Evolutionary conservation across 2,329 filamentous ascomycete genomes (phyloP), one percentile per base, ranked within the genome.

Genomic region (Sporothrix humicola): DNA sequence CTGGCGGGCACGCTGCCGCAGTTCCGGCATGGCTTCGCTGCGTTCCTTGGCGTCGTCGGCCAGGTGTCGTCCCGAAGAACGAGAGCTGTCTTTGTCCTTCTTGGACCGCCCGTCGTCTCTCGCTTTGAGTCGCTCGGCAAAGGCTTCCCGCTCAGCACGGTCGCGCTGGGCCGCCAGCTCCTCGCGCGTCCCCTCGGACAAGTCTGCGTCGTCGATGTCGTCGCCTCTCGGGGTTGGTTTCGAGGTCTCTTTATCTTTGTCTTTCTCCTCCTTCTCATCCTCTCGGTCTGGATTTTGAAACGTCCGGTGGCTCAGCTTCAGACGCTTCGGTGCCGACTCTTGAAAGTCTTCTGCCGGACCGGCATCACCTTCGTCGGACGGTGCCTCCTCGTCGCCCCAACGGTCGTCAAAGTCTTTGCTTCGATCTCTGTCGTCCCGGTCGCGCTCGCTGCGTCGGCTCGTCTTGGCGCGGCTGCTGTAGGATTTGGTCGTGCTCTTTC

Each of bases 1-100:
- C 79, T 98, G 95, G 75, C 96, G 89, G 2, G 95, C 97, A 46
- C 94, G 89, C 79, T 96, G 86, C 58, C 96, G 88, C 20, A 98
- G 82, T 75, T 97, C 94, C 2, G 91, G 90, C 80, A 97, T 87
- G n/a, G 92, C 92, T 9, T 90, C 90, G 75, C 86, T 87, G 73
- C 92, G 87, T 7, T 91, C 89, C 52, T 88, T 87, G 3, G 90
- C 86, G 80, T 94, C 90, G 75, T 92, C 90, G 12, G 89, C 90
- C 73, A 93, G 81, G 1, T 87, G 85, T 68, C 91, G 85, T 75
- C n/a, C n/a, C n/a, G 90, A 86, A 1, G 88, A 88, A 9, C n/a
- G n/a, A n/a, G n/a, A n/a, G n/a, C n/a, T n/a, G n/a, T n/a, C n/a
- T n/a, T n/a, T n/a, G n/a, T n/a, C n/a, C 9, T 90, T 82, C 80